A percentile compares a stretch with the other conserved stretches of the same genome.
phyloP scores from a whole-genome alignment of 1,284 basidiomycete genomes.

The Pyrrhoderma noxium region DNA sequence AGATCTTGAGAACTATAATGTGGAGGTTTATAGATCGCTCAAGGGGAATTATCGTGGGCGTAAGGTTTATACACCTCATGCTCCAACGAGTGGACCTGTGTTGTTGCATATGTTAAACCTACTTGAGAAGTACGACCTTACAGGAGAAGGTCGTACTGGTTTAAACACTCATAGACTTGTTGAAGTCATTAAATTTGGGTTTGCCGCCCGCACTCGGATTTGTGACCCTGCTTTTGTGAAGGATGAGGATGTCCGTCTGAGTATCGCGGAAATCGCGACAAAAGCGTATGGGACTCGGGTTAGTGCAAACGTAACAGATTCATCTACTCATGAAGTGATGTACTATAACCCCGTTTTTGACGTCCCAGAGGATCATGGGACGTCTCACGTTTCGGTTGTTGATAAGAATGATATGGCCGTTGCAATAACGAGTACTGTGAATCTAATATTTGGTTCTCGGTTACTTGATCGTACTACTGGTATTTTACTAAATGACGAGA shows the following conservation, averaged over 20 bases:
- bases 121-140: constrained; percentile 58
- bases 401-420: constrained; percentile 84
- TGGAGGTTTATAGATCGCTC: constrained; percentile 68
- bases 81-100: constrained; percentile 79
- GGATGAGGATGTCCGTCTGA: constrained; percentile 30
- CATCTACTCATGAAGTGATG: constrained; percentile 66
- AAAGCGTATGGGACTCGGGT: constrained; percentile 63
- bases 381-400: constrained; percentile 79
- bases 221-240: constrained; percentile 68
- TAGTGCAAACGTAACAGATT: constrained; percentile 71
- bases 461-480: constrained; percentile 83
- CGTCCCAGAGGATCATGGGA: constrained; percentile 76
- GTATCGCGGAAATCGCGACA: constrained; percentile 62
- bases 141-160: constrained; percentile 40
- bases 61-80: constrained; percentile 77
- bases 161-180: constrained; percentile 66
- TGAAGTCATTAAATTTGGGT: constrained; percentile 70
- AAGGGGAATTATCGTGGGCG: constrained; percentile 69
- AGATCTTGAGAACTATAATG: constrained; percentile 67
- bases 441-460: constrained; percentile 79
- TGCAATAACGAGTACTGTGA: constrained; percentile 81
- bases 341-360: constrained; percentile 86
- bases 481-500: constrained; percentile 87
- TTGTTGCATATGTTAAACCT: constrained; percentile 77
- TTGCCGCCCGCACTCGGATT: constrained; percentile 58